Base-by-base conservation (phyloP, 768 basidiomycete genomes). In the Tulasnella sp. region DNA sequence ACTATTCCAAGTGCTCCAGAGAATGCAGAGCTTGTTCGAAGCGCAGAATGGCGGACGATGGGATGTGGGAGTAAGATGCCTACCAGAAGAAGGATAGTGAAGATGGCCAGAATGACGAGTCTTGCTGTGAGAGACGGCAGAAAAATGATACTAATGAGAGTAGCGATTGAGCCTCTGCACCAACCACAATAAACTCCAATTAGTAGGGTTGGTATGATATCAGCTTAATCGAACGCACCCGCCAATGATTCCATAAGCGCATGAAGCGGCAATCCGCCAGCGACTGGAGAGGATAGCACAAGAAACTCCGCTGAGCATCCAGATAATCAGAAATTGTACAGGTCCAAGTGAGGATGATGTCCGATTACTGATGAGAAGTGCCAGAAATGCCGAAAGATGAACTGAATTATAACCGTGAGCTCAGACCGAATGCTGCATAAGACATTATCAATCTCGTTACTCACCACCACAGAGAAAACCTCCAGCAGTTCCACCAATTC, bases 401-500 rank as follows among this genome's bases (percentile, higher is more conserved):
- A 78, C 78, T 78, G 37, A 19, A 13, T 58, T 39, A 33, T 20
- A 45, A 43, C 31, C 5, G 5, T 29, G 45, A 44, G 25, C 56
- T 46, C 45, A 49, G 50, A 43, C 34, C 46, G 48, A 37, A 35
- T 33, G 22, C n/a, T 32, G 3, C 48, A 46, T n/a, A n/a, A 15
- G 29, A 50, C 20, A 35, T 16, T 16, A 8, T 34, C 49, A 20
- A 25, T 19, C 6, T 54, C 16, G 31, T 13, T 13, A 68, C 74
- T 31, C 59, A 81, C 81, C 59, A 49, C 79, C 80, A 57, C 79
- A 78, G 2, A 68, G 63, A 62, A 71, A 81, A 22, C 80, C 81
- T 15, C 66, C 62, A 12, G 71, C 68, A 19, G 80, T 54, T 13
- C 81, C 81, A 46, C 81, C 81, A 16, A 81, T 54, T 3, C 81